Percentiles rank a stretch among this genome's conserved stretches.
phyloP scores from a whole-genome alignment of 441 rosid genomes.

The Populus hybrid region DNA sequence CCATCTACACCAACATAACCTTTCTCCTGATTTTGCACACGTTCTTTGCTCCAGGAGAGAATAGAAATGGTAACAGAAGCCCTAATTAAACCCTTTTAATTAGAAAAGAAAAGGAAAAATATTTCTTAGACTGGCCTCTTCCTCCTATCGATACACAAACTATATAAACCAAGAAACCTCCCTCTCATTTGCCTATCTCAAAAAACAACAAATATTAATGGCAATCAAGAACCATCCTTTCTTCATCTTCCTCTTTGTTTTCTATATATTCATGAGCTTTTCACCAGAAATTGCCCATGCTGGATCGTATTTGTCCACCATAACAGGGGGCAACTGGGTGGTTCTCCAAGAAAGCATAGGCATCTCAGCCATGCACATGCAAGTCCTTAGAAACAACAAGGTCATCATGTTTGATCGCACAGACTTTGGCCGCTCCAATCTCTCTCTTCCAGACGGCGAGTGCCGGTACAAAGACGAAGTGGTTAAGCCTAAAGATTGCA shows the following conservation, averaged over 20 bases:
- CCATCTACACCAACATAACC: too few relatives aligned
- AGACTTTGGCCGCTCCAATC: slow-evolving; percentile 48
- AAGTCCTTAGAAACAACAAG: slow-evolving; percentile 60
- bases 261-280: not conserved
- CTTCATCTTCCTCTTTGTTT: not conserved
- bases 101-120: too few relatives aligned
- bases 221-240: slow-evolving; percentile 32
- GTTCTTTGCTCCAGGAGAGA: too few relatives aligned
- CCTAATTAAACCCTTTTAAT: too few relatives aligned
- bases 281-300: not conserved
- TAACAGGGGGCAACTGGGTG: slow-evolving; percentile 28
- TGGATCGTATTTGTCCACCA: not conserved
- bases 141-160: too few relatives aligned
- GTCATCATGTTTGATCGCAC: slow-evolving; percentile 80
- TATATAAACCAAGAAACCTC: not conserved
- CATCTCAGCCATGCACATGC: slow-evolving; percentile 91
- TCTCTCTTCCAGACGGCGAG: slow-evolving; percentile 37
- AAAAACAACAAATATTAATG: slow-evolving; percentile 5
- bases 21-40: too few relatives aligned
- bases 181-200: not conserved
- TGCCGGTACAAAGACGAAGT: slow-evolving; percentile 33
- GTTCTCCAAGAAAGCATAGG: slow-evolving; percentile 58
- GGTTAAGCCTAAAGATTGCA: slow-evolving; percentile 45
- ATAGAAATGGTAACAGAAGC: too few relatives aligned
- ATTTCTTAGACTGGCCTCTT: too few relatives aligned